A percentile compares a stretch with the other conserved stretches of the same genome.
phyloP scores from a whole-genome alignment of 371 early-diverging fungal genomes.

The Cladochytrium tenue region DNA sequence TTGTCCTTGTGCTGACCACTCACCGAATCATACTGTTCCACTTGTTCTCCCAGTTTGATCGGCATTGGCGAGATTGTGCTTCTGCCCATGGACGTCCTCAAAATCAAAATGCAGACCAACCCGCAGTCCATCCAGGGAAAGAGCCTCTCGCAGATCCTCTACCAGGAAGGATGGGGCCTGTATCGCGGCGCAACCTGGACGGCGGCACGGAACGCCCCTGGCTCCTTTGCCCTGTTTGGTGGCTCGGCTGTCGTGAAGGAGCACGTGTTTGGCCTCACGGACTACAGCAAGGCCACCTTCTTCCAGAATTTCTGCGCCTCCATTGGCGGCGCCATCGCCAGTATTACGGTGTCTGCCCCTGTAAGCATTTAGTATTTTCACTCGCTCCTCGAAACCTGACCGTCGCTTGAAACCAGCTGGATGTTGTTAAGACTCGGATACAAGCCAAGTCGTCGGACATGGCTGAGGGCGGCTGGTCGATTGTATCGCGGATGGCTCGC shows the following conservation, averaged over 20 bases:
- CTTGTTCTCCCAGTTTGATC: constrained; percentile 78
- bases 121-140: constrained; percentile 87
- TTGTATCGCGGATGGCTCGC: constrained; percentile 82
- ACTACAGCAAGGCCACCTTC: constrained; percentile 93
- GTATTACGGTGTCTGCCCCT: constrained; percentile 93
- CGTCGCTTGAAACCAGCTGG: constrained; percentile 61
- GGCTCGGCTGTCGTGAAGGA: constrained; percentile 94
- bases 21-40: no score
- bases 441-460: constrained; percentile 88
- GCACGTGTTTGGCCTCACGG: constrained; percentile 79
- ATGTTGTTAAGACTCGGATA: constrained; percentile 96
- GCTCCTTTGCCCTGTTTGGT: constrained; percentile 96
- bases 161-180: constrained; percentile 88
- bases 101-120: constrained; percentile 96
- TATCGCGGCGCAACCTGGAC: constrained; percentile 97
- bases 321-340: constrained; percentile 93
- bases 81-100: constrained; percentile 92
- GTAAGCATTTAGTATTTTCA: constrained; percentile 24
- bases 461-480: constrained; percentile 83
- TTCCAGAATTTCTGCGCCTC: constrained; percentile 95
- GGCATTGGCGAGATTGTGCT: constrained; percentile 96
- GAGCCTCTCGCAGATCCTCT: constrained; percentile 75
- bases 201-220: constrained; percentile 96
- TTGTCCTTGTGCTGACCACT: no score
- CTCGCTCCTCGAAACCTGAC: neutral